Evolutionary conservation across 495 filamentous ascomycete species (phyloP), one percentile per base, ranked within the genome.

Genomic region (Hyaloscypha variabilis): DNA sequence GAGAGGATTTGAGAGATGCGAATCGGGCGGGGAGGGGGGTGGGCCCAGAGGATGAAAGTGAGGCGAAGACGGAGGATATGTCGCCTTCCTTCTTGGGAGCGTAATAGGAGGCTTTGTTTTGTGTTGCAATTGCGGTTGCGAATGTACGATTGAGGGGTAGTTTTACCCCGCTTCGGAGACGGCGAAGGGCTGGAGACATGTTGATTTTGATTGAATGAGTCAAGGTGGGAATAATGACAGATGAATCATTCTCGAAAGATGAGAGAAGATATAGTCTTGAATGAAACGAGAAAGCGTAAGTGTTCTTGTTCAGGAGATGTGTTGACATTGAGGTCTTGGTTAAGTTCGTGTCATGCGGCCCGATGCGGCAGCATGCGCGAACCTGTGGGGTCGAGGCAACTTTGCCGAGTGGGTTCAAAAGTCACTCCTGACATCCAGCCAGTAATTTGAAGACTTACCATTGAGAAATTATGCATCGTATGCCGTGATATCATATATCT

Each of bases 11-110:
- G 21, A 95, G 77, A 14, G 89, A 80, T 31, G 87, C 86, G 71
- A 92, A 97, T 4, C 92, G 83, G 34, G 85, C 72, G 0, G 90
- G 88, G 1, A 96, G 81, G 6, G 90, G 88, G 42, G 82, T 72
- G 4, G 83, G 78, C 28, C 83, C 76, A 39, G 81, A 79, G 10
- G 91, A 90, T 0, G 90, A 91, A 31, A 97, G 81, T 24, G 90
- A 93, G 2, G 88, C 90, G 64, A 96, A 97, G 8, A 92, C 85
- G 62, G 91, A 90, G 0, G 91, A 92, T 56, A 97, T 96, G 72
- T 95, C 89, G 8, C 93, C 93, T 60, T 80, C 77, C 17, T 76
- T 67, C 80, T 56, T 24, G 6, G 55, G 42, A n/a, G 36, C 39
- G 0, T 56, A 10, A 13, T 24, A 4, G 24, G 24, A 34, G 11